These are phyloP conservation scores for Fusarium palustre DNA, from an alignment of 2,329 filamentous ascomycete genomes.

Conservation along the genomic window DNA sequence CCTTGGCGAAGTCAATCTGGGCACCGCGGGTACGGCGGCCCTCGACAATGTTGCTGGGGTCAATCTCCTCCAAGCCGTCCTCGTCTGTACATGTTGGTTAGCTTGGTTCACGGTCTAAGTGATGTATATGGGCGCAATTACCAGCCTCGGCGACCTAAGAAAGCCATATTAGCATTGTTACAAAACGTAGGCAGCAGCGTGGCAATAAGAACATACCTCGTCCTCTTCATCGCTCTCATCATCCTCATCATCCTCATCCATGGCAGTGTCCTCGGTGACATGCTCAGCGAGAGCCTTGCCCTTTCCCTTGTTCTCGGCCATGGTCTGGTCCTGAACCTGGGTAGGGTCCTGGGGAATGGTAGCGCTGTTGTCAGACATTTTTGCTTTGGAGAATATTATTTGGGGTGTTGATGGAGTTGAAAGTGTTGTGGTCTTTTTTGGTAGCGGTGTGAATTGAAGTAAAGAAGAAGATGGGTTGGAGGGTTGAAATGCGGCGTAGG, in stretches of 20 bases:
- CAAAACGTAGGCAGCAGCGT: neutral
- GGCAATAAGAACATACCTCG: constrained; percentile 43
- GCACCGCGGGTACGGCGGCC: constrained; percentile 89
- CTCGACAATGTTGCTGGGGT: constrained; percentile 85
- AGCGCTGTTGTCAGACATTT: constrained; percentile 64
- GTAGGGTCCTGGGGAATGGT: constrained; percentile 61
- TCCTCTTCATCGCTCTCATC: constrained; percentile 50
- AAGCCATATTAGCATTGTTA: constrained; percentile 42
- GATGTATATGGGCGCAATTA: constrained; percentile 38
- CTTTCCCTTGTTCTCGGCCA: constrained; percentile 81
- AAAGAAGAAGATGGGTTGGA: constrained; percentile 27
- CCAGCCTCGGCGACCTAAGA: constrained; percentile 48
- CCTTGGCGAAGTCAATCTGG: constrained; percentile 93
- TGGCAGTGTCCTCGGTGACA: constrained; percentile 68
- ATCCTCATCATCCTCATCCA: constrained; percentile 80
- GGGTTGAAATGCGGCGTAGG: constrained; percentile 44
- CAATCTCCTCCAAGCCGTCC: constrained; percentile 92
- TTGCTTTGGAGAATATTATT: constrained; percentile 21
- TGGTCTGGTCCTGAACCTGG: constrained; percentile 51
- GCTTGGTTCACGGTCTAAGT: constrained; percentile 31
- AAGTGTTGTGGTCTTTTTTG: constrained; percentile 9
- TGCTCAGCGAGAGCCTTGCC: constrained; percentile 76
- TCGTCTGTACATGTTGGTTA: constrained; percentile 68
- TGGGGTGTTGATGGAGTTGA: constrained; percentile 1
- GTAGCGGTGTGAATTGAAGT: constrained; percentile 29